Evolutionary conservation across 2,329 filamentous ascomycete genomes (phyloP).

Genomic region (Alternaria novae-zelandiae): DNA sequence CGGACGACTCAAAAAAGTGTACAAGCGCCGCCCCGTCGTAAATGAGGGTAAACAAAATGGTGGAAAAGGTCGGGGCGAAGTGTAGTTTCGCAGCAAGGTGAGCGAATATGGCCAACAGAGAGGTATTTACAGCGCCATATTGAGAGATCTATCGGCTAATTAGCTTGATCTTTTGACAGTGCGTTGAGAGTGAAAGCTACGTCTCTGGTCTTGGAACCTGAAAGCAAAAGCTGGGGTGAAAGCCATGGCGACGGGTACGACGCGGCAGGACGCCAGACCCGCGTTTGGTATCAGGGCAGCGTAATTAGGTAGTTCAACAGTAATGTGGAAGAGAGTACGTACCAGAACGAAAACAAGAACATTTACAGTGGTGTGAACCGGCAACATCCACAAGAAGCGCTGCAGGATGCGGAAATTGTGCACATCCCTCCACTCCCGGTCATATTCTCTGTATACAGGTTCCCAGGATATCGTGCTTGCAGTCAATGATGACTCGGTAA

Average conservation of each 20-base stretch:
- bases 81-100: conserved; percentile 37
- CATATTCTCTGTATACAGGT: conserved; percentile 28
- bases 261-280: not conserved
- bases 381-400: conserved; percentile 35
- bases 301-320: not conserved
- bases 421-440: conserved; percentile 35
- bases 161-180: not conserved
- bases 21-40: conserved; percentile 32
- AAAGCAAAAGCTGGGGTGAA: not conserved
- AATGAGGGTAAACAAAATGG: conserved; percentile 40
- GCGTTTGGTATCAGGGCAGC: not conserved
- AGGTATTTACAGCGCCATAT: conserved; percentile 36
- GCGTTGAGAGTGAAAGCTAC: not conserved
- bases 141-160: conserved; percentile 31
- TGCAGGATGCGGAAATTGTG: conserved; percentile 35
- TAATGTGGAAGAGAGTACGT: conserved; percentile 12
- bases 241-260: not conserved
- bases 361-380: conserved; percentile 34
- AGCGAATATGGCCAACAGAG: conserved; percentile 36
- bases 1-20: conserved; percentile 28
- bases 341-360: conserved; percentile 40
- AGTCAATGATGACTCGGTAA: conserved; percentile 38
- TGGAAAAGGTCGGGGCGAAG: conserved; percentile 28
- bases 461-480: conserved; percentile 37
- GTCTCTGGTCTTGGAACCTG: not conserved